Conservation (phyloP, 306 rosid genomes). For the Oemleria cerasiformis region DNA sequence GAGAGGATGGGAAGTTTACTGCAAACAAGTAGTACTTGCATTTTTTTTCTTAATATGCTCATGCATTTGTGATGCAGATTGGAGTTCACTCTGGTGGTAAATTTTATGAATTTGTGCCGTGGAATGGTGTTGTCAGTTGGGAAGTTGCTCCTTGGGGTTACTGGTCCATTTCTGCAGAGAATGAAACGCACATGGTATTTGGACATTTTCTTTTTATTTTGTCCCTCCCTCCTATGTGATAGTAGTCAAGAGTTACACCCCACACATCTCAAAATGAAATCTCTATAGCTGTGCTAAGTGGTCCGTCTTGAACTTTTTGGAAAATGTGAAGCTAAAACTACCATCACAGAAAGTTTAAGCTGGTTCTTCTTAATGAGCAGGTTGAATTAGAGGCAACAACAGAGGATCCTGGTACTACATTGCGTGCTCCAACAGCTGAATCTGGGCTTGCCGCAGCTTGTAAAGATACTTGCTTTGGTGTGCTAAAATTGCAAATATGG, state of each 20-base stretch:
- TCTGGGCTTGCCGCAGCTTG: conserved; percentile 80
- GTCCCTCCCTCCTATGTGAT: neutral
- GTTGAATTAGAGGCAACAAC: conserved; percentile 76
- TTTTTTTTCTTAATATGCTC: conserved; percentile 7
- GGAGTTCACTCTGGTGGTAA: conserved; percentile 78
- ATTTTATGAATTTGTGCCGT: conserved; percentile 88
- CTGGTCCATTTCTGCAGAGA: conserved; percentile 77
- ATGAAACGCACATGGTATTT: conserved; percentile 61
- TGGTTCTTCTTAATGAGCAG: conserved; percentile 37
- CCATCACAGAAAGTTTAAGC: neutral
- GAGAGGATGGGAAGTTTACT: neutral
- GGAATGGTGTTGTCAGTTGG: conserved; percentile 82
- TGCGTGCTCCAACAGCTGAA: conserved; percentile 88
- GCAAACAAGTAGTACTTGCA: conserved; percentile 1
- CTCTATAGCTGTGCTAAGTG: neutral
- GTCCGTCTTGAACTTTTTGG: neutral
- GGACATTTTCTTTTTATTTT: conserved; percentile 8
- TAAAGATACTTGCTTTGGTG: conserved; percentile 76
- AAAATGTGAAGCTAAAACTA: neutral
- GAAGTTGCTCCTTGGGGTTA: conserved; percentile 83
- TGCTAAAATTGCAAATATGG: conserved; percentile 62
- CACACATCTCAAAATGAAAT: neutral
- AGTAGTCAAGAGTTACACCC: neutral
- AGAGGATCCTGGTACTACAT: conserved; percentile 65
- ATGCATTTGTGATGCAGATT: conserved; percentile 50